A percentile compares a stretch with the other conserved stretches of the same genome.
Evolutionary conservation across 2,329 filamentous ascomycete species (phyloP).

Genomic region (Ophiocordyceps camponoti-rufipedis): DNA sequence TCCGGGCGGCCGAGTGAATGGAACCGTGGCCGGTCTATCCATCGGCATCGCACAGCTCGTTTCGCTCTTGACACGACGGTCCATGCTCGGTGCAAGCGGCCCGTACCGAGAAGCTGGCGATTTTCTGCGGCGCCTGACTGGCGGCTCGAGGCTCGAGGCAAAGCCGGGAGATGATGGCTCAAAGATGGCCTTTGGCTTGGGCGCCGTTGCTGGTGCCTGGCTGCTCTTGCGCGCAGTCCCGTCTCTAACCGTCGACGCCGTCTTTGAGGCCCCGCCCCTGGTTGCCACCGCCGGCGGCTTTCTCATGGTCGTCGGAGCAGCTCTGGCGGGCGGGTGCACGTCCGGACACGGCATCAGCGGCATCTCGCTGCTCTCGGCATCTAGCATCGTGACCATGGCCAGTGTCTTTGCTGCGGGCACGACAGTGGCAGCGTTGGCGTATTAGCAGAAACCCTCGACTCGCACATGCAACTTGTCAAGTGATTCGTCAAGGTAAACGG

Average conservation of each 20-base stretch:
- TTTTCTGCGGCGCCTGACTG: constrained; percentile 26
- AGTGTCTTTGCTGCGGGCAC: constrained; percentile 36
- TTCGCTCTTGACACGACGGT: constrained; percentile 31
- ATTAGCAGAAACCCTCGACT: constrained; percentile 3
- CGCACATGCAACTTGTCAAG: no score
- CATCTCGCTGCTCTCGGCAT: constrained; percentile 39
- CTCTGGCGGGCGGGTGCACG: constrained; percentile 47
- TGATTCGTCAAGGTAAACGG: no score
- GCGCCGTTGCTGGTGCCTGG: constrained; percentile 29
- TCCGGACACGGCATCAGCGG: constrained; percentile 54
- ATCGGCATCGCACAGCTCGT: constrained; percentile 40
- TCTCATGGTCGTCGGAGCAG: constrained; percentile 38
- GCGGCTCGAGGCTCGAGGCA: constrained; percentile 7
- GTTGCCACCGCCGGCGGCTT: constrained; percentile 34
- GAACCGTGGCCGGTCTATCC: constrained; percentile 36
- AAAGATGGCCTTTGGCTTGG: constrained; percentile 32
- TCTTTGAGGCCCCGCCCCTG: constrained; percentile 14
- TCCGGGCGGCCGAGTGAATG: constrained; percentile 17
- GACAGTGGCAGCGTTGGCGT: constrained; percentile 10
- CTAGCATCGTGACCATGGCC: constrained; percentile 43
- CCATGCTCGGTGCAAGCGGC: constrained; percentile 40
- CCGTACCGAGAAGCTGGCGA: constrained; percentile 43
- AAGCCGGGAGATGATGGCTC: constrained; percentile 15
- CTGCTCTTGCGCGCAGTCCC: constrained; percentile 15
- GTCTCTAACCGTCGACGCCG: constrained; percentile 8